phyloP scores from a whole-genome alignment of 352 stramenopile species.

The Lagenidium giganteum region DNA sequence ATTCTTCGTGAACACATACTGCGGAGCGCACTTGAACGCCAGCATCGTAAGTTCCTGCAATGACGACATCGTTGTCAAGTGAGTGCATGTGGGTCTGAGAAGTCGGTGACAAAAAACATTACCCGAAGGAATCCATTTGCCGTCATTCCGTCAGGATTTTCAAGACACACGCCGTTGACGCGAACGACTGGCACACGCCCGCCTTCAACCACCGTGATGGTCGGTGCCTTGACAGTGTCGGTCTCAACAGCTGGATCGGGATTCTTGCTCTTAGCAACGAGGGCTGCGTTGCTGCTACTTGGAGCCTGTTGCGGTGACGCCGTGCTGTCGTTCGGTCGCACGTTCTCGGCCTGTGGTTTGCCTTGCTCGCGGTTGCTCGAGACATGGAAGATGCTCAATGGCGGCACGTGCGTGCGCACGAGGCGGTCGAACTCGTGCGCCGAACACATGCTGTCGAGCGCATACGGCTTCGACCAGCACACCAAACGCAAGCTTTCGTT shows the following conservation, averaged over 20 bases:
- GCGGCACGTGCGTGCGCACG: slow-evolving; percentile 56
- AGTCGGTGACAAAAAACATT: background rate
- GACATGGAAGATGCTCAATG: slow-evolving; percentile 59
- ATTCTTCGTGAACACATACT: slow-evolving; percentile 19
- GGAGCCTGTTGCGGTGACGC: background rate
- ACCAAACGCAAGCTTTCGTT: slow-evolving; percentile 48
- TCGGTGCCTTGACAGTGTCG: background rate
- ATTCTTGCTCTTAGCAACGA: slow-evolving; percentile 5
- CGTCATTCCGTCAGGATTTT: slow-evolving; percentile 14
- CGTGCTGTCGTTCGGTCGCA: background rate
- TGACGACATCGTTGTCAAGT: background rate
- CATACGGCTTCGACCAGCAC: slow-evolving; percentile 70
- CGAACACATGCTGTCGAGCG: slow-evolving; percentile 26
- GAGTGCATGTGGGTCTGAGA: background rate
- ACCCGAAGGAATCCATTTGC: slow-evolving; percentile 18
- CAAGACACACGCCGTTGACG: slow-evolving; percentile 13
- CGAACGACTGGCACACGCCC: slow-evolving; percentile 6
- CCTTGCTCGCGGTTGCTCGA: no score
- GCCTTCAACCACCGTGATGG: background rate
- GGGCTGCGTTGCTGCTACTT: background rate
- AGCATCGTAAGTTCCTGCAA: slow-evolving; percentile 14
- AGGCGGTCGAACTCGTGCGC: slow-evolving; percentile 29
- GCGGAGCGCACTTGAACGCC: slow-evolving; percentile 10
- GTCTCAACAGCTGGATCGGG: slow-evolving; percentile 1
- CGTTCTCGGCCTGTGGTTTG: slow-evolving; percentile 17